Base-by-base conservation (phyloP, 305 asterid species). In the Lippia alba region DNA sequence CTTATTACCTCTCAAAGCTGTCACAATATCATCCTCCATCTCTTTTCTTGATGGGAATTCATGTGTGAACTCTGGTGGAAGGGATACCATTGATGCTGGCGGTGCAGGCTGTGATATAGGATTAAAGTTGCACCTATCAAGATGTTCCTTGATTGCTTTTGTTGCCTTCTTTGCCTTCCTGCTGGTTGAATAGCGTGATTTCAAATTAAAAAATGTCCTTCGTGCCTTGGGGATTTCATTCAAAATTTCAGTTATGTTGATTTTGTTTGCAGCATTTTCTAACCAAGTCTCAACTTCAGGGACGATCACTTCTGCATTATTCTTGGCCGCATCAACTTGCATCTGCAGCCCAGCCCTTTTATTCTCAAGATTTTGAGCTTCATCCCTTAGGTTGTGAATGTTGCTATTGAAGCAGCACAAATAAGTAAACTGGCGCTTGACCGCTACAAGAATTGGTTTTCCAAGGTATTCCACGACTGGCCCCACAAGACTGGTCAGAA, bases 271-370 rank as follows among this genome's bases (percentile, higher is more conserved):
- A 11, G 34, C 64, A 10, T 11, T 12, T 11, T n/a, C n/a, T n/a
- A 70, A 30, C 79, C 81, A 76, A 0, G 0, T 34, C 2, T 20
- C 4, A 1, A 78, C 73, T 6, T 48, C 56, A 0, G 75, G 77
- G 8, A 7, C 3, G 34, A 60, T 17, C 18, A 1, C 55, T 8
- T 65, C 73, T 0, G 64, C 55, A 24, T 76, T 70, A 18, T 48
- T 65, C 12, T 8, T 8, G 4, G 68, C 74, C 1, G 17, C 57
- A 36, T 34, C 73, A 18, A 68, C 67, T 4, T 18, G 1, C 61
- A 9, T 55, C 32, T 75, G 53, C 8, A 70, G 15, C 9, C 46
- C 60, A 36, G 32, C 19, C 66, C 44, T 63, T 17, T 5, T 45
- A 0, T 0, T 9, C 6, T 76, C 60, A 34, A 82, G 19, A 36